Evolutionary conservation across 345 rosid species (phyloP).

Genomic region (Melaleuca quinquenervia): DNA sequence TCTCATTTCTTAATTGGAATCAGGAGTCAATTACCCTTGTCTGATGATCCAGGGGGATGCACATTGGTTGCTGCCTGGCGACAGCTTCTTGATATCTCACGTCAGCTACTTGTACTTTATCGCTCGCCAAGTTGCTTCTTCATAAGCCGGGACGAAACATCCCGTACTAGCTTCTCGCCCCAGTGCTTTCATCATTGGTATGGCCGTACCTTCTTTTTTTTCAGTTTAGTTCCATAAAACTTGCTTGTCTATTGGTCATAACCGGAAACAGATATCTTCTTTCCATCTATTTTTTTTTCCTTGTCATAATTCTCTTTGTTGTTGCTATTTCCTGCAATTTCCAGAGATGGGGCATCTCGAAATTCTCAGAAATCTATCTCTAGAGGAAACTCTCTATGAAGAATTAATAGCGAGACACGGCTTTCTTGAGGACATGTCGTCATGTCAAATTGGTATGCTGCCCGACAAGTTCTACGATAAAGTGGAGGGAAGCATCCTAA

Average conservation of each 20-base stretch:
- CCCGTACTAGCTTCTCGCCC: not conserved
- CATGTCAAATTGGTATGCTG: conserved; percentile 3
- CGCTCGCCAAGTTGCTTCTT: conserved; percentile 16
- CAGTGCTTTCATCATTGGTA: conserved; percentile 22
- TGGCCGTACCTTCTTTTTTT: not conserved
- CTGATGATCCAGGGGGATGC: conserved; percentile 13
- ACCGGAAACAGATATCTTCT: too few species aligned
- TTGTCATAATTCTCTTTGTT: not conserved
- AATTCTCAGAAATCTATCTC: conserved; percentile 8
- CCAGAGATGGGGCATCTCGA: conserved; percentile 15
- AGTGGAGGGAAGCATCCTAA: conserved; percentile 11
- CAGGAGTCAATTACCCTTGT: conserved; percentile 22
- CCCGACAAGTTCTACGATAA: conserved; percentile 11
- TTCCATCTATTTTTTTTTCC: not conserved
- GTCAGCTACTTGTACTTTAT: conserved; percentile 9
- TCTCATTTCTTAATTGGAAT: not conserved
- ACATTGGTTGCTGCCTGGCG: conserved; percentile 13
- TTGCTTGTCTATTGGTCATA: too few species aligned
- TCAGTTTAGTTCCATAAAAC: too few species aligned
- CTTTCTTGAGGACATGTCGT: conserved; percentile 3
- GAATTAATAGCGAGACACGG: conserved; percentile 12
- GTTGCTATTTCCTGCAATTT: not conserved
- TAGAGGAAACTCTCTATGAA: conserved; percentile 6
- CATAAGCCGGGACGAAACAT: conserved; percentile 27
- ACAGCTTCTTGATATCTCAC: not conserved